Evolutionary conservation across 208 protist species (phyloP), one percentile per base, ranked within the genome.

Genomic region (Trypanosoma conorhini): DNA sequence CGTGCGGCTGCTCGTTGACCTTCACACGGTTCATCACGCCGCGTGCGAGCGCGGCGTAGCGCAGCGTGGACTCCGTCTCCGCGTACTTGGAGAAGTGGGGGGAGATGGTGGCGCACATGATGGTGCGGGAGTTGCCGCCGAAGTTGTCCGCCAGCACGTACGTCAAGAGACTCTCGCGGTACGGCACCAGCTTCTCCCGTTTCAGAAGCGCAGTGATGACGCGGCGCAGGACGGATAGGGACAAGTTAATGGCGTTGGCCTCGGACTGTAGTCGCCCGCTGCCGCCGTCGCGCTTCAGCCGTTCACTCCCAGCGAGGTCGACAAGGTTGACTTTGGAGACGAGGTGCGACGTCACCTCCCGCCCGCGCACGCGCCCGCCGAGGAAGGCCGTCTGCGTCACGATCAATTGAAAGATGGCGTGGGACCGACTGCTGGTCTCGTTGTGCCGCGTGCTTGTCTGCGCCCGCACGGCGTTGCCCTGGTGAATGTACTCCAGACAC

Each of bases 361-460:
- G 82, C 15, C 97, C 91, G n/a, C 96, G 86, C 15, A 98, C 88
- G 8, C 79, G 73, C 17, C 69, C 79, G n/a, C 80, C 86, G 3
- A 85, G 68, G 30, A 62, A 64, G 40, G 82, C 81, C 3, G 74
- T 82, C 44, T 90, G 89, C 13, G 88, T 91, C 22, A 96, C 60
- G 46, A 80, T 81, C 22, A 99, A 67, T 70, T 95, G 77, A 61
- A 99, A 98, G 54, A 99, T 98, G 38, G 95, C 94, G 82, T 99
- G 98, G 0, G 98, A 98, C 28, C 97, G 82, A 57, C 85, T 96
- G 22, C 86, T 96, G 31, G 76, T 82, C 1, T 89, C 87, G 77
- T 99, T 99, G 83, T 97, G 96, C 31, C 76, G 71, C 0, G 96
- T 99, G 70, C 75, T 86, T 56, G 65, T 67, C 35, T 87, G 82